Percentiles rank a stretch among this genome's conserved stretches.
phyloP scores from a whole-genome alignment of 148 eudicot species.

The Selenicereus undatus region DNA sequence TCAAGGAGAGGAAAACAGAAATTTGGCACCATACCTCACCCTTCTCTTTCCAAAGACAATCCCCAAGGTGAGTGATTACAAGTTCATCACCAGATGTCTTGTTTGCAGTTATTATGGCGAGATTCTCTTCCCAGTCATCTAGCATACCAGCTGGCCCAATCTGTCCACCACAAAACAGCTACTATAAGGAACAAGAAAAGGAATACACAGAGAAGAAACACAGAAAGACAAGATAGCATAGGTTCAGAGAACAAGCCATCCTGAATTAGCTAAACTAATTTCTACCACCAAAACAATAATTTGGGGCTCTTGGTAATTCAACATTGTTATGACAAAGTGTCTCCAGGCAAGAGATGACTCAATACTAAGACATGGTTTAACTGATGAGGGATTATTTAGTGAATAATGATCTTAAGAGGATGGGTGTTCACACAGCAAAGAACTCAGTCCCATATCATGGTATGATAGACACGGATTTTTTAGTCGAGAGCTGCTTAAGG shows the following conservation, averaged over 20 bases:
- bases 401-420: not conserved
- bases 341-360: not conserved
- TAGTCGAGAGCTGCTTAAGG: not conserved
- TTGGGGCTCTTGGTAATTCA: not conserved
- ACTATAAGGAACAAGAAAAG: not conserved
- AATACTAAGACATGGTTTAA: not conserved
- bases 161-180: constrained; percentile 26
- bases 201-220: not conserved
- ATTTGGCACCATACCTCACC: constrained; percentile 50
- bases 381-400: not conserved
- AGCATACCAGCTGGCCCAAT: constrained; percentile 52
- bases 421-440: not conserved
- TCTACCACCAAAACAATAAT: not conserved
- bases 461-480: too few species aligned
- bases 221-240: not conserved
- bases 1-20: not conserved
- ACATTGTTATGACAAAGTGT: not conserved
- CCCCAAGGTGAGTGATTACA: constrained; percentile 90
- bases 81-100: constrained; percentile 85
- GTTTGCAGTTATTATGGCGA: constrained; percentile 79
- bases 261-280: not conserved
- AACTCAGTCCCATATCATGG: not conserved
- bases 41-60: constrained; percentile 78
- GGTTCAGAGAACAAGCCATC: not conserved
- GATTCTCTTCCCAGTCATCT: constrained; percentile 82